phyloP scores from a whole-genome alignment of 2,329 filamentous ascomycete genomes.

The Chrysoporthe austroafricana region DNA sequence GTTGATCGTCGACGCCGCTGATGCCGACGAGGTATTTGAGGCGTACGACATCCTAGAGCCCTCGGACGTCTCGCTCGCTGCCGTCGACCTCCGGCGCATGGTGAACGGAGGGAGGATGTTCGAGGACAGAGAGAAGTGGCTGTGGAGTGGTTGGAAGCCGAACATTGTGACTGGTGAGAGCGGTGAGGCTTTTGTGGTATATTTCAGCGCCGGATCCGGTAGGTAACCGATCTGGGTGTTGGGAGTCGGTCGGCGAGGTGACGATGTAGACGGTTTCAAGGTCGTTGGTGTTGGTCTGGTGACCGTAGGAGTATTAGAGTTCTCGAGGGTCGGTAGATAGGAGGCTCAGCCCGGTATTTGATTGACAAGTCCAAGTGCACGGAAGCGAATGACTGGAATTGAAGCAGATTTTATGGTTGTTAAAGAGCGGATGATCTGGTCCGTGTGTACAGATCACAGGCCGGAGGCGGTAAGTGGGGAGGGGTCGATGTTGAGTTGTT shows the following conservation, averaged over 20 bases:
- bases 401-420: slow-evolving; percentile 20
- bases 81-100: slow-evolving; percentile 55
- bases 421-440: slow-evolving; percentile 29
- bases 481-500: slow-evolving; percentile 18
- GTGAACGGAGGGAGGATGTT: slow-evolving; percentile 36
- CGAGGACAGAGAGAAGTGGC: slow-evolving; percentile 50
- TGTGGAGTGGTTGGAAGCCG: slow-evolving; percentile 54
- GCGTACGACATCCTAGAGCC: slow-evolving; percentile 47
- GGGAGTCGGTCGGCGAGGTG: background rate
- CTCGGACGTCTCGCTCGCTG: slow-evolving; percentile 45
- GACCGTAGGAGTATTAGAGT: slow-evolving; percentile 17
- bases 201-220: background rate
- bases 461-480: slow-evolving; percentile 21
- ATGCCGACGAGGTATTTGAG: slow-evolving; percentile 50
- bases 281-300: slow-evolving; percentile 1
- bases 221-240: background rate
- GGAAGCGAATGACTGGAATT: slow-evolving; percentile 26
- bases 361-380: slow-evolving; percentile 14
- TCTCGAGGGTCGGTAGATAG: slow-evolving; percentile 4
- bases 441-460: slow-evolving; percentile 26
- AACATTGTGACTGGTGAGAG: slow-evolving; percentile 45
- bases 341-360: slow-evolving; percentile 31
- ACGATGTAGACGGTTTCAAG: background rate
- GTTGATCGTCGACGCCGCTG: slow-evolving; percentile 57
- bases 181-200: slow-evolving; percentile 20